Conservation (phyloP, 2,329 filamentous ascomycete species). For the Cordyceps cateniannulata region DNA sequence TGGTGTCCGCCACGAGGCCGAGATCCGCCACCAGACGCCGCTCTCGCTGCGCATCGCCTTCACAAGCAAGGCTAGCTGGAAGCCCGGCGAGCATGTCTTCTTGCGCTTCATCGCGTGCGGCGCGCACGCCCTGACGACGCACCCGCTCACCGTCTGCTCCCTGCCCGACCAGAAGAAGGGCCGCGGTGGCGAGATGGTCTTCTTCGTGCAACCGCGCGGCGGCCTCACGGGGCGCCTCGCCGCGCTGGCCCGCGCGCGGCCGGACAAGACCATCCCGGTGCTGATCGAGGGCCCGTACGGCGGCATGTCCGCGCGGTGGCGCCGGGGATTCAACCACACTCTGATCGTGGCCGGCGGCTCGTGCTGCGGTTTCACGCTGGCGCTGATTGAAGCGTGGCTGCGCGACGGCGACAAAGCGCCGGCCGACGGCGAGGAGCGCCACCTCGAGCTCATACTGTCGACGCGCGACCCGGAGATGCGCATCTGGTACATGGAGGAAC, state of each 20-base stretch:
- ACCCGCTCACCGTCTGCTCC: constrained; percentile 52
- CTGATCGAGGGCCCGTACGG: constrained; percentile 55
- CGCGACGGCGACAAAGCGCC: background rate
- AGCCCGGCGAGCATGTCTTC: constrained; percentile 48
- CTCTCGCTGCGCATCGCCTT: constrained; percentile 34
- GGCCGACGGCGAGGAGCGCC: background rate
- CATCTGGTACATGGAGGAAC: constrained; percentile 22
- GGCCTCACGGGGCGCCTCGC: constrained; percentile 45
- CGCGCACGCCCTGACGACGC: constrained; percentile 36
- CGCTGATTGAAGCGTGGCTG: constrained; percentile 35
- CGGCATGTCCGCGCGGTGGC: constrained; percentile 34
- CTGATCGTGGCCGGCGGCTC: constrained; percentile 50
- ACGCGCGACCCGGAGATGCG: constrained; percentile 23
- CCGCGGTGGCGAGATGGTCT: constrained; percentile 35
- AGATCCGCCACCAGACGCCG: constrained; percentile 32
- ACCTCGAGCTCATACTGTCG: constrained; percentile 21
- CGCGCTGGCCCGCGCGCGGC: constrained; percentile 28
- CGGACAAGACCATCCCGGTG: constrained; percentile 34
- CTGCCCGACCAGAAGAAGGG: constrained; percentile 24
- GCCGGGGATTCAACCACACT: constrained; percentile 32
- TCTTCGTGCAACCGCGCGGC: constrained; percentile 43
- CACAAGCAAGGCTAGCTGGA: constrained; percentile 39
- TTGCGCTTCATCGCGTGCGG: constrained; percentile 43
- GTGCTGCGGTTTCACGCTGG: constrained; percentile 46
- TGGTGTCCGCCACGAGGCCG: constrained; percentile 38